phyloP scores from a whole-genome alignment of 352 stramenopile genomes.

The Pythium biforme region DNA sequence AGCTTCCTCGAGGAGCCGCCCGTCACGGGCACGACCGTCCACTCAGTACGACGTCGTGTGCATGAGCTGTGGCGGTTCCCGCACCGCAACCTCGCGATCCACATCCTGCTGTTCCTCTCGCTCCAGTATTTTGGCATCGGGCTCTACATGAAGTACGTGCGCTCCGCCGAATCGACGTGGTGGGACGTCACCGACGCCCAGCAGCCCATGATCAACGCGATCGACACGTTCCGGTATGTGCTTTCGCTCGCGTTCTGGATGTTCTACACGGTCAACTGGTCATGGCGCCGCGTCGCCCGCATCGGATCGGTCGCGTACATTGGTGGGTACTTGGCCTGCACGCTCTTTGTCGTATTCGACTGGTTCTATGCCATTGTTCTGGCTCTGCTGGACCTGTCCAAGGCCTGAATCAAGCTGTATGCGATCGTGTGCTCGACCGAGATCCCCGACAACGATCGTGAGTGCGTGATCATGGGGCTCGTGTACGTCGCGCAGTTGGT shows the following conservation, averaged over 20 bases:
- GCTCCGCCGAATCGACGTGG: not conserved
- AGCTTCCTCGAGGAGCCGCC: constrained; percentile 39
- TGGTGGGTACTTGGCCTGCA: constrained; percentile 28
- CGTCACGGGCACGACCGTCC: constrained; percentile 1
- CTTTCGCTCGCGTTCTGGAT: constrained; percentile 13
- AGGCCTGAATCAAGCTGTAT: constrained; percentile 13
- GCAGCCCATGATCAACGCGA: not conserved
- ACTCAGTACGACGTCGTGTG: constrained; percentile 28
- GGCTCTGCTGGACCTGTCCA: constrained; percentile 9
- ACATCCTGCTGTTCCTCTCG: constrained; percentile 49
- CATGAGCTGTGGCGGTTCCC: constrained; percentile 51
- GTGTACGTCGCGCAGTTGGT: constrained; percentile 15
- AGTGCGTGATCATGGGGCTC: constrained; percentile 25
- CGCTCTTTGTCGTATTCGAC: constrained; percentile 32
- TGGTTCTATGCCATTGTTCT: constrained; percentile 45
- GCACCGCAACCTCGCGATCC: constrained; percentile 53
- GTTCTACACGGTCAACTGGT: constrained; percentile 19
- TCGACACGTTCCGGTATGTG: constrained; percentile 2
- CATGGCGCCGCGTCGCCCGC: constrained; percentile 15
- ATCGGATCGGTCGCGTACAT: constrained; percentile 12
- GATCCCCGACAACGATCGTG: constrained; percentile 21
- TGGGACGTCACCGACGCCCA: not conserved
- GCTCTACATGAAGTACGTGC: constrained; percentile 7
- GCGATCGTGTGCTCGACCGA: constrained; percentile 24
- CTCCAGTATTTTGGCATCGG: constrained; percentile 33